A percentile compares a stretch with the other conserved stretches of the same genome.
Evolutionary conservation across 768 basidiomycete genomes (phyloP).

Genomic region (Suillus americanus): DNA sequence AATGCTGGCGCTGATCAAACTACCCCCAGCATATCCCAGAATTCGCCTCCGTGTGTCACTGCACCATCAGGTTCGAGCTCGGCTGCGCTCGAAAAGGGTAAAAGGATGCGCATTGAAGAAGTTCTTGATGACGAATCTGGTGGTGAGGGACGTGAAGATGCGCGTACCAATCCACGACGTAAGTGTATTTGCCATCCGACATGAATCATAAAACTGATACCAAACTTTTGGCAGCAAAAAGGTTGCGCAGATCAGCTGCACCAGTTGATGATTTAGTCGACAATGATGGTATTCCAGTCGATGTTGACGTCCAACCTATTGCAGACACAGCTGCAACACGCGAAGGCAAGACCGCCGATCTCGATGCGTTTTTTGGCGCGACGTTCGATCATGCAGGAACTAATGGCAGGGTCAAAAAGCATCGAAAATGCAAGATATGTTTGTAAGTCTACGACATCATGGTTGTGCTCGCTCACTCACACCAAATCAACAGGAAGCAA

Average conservation of each 20-base stretch:
- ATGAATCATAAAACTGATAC: neutral
- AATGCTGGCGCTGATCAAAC: neutral
- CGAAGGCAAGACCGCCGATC: neutral
- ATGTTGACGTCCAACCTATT: constrained; percentile 11
- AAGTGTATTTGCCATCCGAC: neutral
- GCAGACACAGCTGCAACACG: neutral
- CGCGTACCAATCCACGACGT: neutral
- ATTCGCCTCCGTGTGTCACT: neutral
- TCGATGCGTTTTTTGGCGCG: neutral
- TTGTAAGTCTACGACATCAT: neutral
- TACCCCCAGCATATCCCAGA: too few species aligned
- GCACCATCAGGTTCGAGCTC: neutral
- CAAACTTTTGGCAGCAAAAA: neutral
- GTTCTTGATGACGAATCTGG: neutral
- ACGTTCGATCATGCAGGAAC: neutral
- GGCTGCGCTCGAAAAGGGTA: neutral
- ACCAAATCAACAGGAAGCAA: neutral
- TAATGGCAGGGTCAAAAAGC: neutral
- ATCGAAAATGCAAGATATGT: neutral
- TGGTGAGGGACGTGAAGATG: neutral
- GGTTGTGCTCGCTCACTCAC: neutral
- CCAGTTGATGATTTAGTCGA: constrained; percentile 3
- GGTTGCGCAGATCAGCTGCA: neutral
- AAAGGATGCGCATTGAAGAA: neutral
- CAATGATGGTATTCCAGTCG: constrained; percentile 12